These are phyloP conservation scores for Neonothopanus nambi DNA, from an alignment of 1,284 basidiomycete genomes.

Conservation along the genomic window DNA sequence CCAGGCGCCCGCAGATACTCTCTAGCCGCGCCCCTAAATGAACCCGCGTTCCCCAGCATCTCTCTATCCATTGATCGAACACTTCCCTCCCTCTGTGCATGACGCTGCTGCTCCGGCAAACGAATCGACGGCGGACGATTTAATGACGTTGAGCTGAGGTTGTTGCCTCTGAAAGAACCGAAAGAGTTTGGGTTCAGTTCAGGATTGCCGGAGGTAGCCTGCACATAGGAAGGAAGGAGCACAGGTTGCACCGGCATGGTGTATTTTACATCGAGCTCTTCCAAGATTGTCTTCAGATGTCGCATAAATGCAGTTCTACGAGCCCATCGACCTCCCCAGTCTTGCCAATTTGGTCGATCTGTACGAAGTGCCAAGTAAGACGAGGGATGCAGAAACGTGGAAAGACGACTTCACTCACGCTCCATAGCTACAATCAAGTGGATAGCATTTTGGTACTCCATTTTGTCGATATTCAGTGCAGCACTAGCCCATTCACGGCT, in stretches of 20 bases:
- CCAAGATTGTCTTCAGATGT: slow-evolving; percentile 64
- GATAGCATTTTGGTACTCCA: slow-evolving; percentile 76
- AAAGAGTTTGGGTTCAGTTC: neutral
- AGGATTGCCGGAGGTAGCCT: neutral
- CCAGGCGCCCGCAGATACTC: slow-evolving; percentile 4
- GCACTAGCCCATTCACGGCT: slow-evolving; percentile 73
- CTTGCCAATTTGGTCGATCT: slow-evolving; percentile 85
- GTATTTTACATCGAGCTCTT: slow-evolving; percentile 73
- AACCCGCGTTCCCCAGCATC: slow-evolving; percentile 11
- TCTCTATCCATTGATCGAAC: neutral
- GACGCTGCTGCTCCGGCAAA: too few species aligned
- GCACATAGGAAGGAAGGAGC: slow-evolving; percentile 41
- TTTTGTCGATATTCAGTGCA: slow-evolving; percentile 68
- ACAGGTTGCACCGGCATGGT: slow-evolving; percentile 73
- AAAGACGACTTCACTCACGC: slow-evolving; percentile 46
- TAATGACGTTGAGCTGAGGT: slow-evolving; percentile 2
- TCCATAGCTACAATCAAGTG: slow-evolving; percentile 72
- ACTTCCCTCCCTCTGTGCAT: too few species aligned
- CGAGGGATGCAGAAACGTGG: neutral
- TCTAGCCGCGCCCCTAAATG: slow-evolving; percentile 1
- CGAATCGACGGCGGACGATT: neutral
- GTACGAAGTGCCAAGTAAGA: slow-evolving; percentile 6
- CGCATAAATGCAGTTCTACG: slow-evolving; percentile 74
- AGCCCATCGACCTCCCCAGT: slow-evolving; percentile 80
- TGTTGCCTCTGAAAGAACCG: neutral